phyloP scores from a whole-genome alignment of 2,329 filamentous ascomycete species.

The Aureobasidium leucospermi region DNA sequence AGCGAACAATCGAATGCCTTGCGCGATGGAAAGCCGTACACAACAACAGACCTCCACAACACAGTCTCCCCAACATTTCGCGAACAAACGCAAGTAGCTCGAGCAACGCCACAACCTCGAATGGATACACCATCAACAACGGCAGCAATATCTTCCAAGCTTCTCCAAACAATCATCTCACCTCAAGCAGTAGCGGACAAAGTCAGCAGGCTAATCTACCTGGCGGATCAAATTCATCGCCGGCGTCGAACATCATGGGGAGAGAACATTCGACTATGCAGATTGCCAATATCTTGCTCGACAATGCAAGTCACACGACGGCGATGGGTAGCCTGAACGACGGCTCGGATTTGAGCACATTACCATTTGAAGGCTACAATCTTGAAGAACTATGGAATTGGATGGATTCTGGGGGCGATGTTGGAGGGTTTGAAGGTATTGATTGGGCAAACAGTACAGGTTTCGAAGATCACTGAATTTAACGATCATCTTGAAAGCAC shows the following conservation, averaged over 20 bases:
- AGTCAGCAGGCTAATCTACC: not conserved
- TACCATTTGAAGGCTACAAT: constrained; percentile 11
- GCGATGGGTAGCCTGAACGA: not conserved
- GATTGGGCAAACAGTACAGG: not conserved
- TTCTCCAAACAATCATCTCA: not conserved
- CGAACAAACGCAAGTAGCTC: not conserved
- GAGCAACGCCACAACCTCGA: not conserved
- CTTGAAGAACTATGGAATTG: constrained; percentile 10
- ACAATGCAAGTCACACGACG: not conserved
- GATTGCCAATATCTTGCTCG: not conserved
- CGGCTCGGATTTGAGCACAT: not conserved
- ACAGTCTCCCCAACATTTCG: not conserved
- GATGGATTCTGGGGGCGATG: constrained; percentile 8
- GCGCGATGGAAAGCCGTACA: not conserved
- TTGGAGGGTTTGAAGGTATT: not conserved
- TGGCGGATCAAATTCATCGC: not conserved
- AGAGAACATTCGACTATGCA: constrained; percentile 9
- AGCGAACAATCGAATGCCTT: not conserved
- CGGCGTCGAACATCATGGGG: not conserved
- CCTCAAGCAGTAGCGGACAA: constrained; percentile 6
- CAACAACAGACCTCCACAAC: not conserved
- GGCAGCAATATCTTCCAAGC: not conserved
- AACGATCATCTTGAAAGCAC: no score
- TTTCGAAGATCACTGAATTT: not conserved
- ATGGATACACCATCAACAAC: not conserved